A percentile compares a stretch with the other conserved stretches of the same genome.
These are phyloP conservation scores for Syzygium malaccense DNA, from an alignment of 441 rosid species.

Conservation along the genomic window DNA sequence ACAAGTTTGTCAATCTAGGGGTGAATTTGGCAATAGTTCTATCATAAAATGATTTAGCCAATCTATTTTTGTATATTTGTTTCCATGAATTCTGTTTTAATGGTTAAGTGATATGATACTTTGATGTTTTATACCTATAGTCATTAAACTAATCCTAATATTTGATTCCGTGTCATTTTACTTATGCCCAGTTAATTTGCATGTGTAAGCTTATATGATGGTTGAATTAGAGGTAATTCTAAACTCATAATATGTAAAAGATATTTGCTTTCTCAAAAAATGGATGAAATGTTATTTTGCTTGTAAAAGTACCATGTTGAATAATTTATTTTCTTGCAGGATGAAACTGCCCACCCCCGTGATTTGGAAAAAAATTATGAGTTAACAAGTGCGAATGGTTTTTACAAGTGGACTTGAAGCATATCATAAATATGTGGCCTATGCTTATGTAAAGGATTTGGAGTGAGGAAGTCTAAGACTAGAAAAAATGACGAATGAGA, in stretches of 20 bases:
- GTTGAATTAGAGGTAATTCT: fast-evolving
- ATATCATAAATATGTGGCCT: neutral
- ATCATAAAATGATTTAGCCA: neutral
- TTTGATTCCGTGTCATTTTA: slow-evolving; percentile 1
- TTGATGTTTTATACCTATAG: neutral
- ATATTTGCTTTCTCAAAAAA: neutral
- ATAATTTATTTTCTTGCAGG: neutral
- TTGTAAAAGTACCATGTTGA: neutral
- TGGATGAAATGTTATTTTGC: neutral
- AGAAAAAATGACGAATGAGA: neutral
- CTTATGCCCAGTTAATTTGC: neutral
- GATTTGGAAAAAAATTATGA: neutral
- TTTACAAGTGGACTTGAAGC: neutral
- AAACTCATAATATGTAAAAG: neutral
- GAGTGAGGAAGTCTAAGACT: neutral
- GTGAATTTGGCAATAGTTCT: too few relatives aligned
- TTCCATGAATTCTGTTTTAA: neutral
- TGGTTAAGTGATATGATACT: neutral
- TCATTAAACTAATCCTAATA: neutral
- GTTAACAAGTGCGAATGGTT: neutral
- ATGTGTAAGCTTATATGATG: neutral
- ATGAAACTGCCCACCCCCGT: neutral
- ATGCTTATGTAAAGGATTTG: neutral
- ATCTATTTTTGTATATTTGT: neutral
- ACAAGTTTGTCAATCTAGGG: too few relatives aligned